Percentiles rank a stretch among this genome's conserved stretches.
phyloP scores from a whole-genome alignment of 768 basidiomycete species.

The Galerina marginata region DNA sequence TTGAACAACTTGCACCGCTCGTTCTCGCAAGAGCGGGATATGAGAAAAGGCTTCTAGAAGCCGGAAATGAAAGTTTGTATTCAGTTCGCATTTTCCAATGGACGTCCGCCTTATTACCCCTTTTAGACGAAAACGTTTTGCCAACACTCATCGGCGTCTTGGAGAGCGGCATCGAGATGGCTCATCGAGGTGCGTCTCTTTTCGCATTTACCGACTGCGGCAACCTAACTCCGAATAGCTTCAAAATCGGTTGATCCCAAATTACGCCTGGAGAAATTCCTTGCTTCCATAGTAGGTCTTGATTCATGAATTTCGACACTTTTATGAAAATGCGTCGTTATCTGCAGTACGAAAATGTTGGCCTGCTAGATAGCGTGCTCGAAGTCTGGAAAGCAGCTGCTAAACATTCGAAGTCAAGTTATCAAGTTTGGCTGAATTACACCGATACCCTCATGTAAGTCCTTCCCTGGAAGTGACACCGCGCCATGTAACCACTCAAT shows the following conservation, averaged over 20 bases:
- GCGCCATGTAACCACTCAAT: neutral
- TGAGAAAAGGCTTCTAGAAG: slow-evolving; percentile 60
- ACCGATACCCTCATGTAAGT: slow-evolving; percentile 77
- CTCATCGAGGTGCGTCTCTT: slow-evolving; percentile 55
- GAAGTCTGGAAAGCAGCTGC: slow-evolving; percentile 69
- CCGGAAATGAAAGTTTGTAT: slow-evolving; percentile 45
- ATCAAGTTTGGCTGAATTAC: slow-evolving; percentile 76
- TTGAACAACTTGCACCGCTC: slow-evolving; percentile 69
- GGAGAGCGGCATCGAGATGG: slow-evolving; percentile 66
- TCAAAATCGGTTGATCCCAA: slow-evolving; percentile 75
- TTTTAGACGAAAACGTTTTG: slow-evolving; percentile 51
- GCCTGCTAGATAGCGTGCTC: slow-evolving; percentile 59
- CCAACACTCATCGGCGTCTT: slow-evolving; percentile 59
- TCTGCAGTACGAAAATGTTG: slow-evolving; percentile 51
- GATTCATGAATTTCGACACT: neutral
- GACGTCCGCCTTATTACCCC: neutral
- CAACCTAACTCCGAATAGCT: slow-evolving; percentile 41
- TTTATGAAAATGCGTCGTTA: neutral
- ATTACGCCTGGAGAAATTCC: slow-evolving; percentile 82
- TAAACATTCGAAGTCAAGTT: slow-evolving; percentile 72
- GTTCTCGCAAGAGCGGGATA: slow-evolving; percentile 69
- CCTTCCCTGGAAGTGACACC: neutral
- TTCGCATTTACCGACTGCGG: neutral
- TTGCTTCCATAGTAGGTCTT: slow-evolving; percentile 71
- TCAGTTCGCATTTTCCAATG: neutral